phyloP scores from a whole-genome alignment of 345 rosid species.

The Rhodamnia rubescens region DNA sequence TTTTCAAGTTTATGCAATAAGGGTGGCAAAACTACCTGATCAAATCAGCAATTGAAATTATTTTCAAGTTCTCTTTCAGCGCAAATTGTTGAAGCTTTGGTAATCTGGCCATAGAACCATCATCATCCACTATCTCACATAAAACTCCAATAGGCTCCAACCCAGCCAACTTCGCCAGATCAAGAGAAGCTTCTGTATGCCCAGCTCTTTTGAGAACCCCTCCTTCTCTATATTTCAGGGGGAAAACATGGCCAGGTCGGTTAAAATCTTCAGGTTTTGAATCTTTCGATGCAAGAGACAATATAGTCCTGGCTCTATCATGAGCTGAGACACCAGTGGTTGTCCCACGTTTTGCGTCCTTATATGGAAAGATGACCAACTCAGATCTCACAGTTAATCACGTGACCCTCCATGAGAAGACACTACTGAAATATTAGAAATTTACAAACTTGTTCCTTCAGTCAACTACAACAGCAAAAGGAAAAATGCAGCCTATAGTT shows the following conservation, averaged over 20 bases:
- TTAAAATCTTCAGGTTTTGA: constrained; percentile 72
- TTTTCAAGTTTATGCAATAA: constrained; percentile 30
- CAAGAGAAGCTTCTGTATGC: constrained; percentile 92
- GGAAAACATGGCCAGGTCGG: constrained; percentile 88
- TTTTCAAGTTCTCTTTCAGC: constrained; percentile 45
- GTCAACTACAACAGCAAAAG: background rate
- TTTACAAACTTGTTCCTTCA: background rate
- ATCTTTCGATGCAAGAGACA: constrained; percentile 60
- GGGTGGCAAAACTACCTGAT: constrained; percentile 39
- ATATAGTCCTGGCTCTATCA: constrained; percentile 71
- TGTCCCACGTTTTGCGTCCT: constrained; percentile 79
- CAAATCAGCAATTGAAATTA: constrained; percentile 76
- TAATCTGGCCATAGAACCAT: constrained; percentile 97
- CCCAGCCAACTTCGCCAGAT: constrained; percentile 75
- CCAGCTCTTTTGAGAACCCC: constrained; percentile 96
- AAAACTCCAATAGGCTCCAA: constrained; percentile 66
- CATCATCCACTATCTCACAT: constrained; percentile 91
- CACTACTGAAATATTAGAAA: background rate
- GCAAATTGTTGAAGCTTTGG: constrained; percentile 73
- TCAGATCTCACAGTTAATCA: background rate
- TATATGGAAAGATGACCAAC: background rate
- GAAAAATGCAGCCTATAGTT: background rate
- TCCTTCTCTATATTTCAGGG: constrained; percentile 78
- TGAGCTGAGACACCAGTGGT: constrained; percentile 86
- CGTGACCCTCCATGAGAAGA: background rate